These are phyloP conservation scores for Physcomitrellopsis africana DNA, from an alignment of 225 moss, liverwort and hornwort genomes.

Conservation along the genomic window DNA sequence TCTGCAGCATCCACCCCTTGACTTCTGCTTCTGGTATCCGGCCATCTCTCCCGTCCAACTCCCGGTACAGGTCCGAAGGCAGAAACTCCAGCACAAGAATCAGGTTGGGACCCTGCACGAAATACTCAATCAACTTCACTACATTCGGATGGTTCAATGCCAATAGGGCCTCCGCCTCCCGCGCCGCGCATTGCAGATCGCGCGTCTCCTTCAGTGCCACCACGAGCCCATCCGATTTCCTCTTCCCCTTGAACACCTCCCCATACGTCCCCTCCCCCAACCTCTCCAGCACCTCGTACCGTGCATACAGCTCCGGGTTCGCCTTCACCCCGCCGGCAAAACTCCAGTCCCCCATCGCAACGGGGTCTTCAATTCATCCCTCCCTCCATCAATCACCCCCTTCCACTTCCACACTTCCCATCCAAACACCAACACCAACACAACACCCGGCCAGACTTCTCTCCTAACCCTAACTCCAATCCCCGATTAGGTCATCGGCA, in stretches of 20 bases:
- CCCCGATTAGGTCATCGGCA: no score
- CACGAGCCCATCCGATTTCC: slow-evolving; percentile 66
- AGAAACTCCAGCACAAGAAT: slow-evolving; percentile 93
- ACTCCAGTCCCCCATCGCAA: slow-evolving; percentile 81
- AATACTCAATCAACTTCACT: slow-evolving; percentile 80
- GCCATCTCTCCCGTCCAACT: slow-evolving; percentile 58
- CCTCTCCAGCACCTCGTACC: slow-evolving; percentile 89
- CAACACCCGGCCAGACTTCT: no score
- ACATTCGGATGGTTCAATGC: slow-evolving; percentile 82
- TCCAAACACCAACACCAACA: no score
- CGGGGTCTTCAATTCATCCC: slow-evolving; percentile 44
- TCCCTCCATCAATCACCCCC: slow-evolving; percentile 8
- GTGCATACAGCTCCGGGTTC: slow-evolving; percentile 79
- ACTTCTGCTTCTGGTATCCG: slow-evolving; percentile 70
- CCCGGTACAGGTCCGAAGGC: slow-evolving; percentile 65
- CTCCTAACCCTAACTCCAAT: no score
- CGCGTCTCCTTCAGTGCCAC: slow-evolving; percentile 94
- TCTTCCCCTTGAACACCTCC: slow-evolving; percentile 79
- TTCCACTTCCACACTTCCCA: no score
- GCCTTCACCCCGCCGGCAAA: slow-evolving; percentile 83
- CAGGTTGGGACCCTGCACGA: slow-evolving; percentile 70
- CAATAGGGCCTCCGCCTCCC: slow-evolving; percentile 84
- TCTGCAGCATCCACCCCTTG: slow-evolving; percentile 87
- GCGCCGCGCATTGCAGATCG: slow-evolving; percentile 67
- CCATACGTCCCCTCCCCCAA: slow-evolving; percentile 92